Conservation (phyloP, 768 basidiomycete genomes). For the Naganishia kalamii region DNA sequence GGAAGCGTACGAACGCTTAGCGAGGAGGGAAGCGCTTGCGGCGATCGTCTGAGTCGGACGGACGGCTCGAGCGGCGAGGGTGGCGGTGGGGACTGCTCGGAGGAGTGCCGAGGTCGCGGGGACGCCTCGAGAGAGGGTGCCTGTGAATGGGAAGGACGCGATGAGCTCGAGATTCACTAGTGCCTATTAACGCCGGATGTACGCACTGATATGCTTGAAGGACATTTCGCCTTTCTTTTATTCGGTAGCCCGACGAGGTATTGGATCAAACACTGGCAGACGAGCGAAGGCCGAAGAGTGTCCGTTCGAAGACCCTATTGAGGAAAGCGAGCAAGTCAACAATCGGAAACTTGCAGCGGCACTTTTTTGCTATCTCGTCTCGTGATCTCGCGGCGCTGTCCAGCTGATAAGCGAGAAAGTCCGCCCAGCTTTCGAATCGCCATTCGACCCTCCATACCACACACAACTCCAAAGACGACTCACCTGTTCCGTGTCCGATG, state of each 20-base stretch:
- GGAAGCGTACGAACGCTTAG: constrained; percentile 14
- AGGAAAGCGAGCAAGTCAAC: not conserved
- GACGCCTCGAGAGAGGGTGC: constrained; percentile 6
- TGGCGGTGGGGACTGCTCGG: constrained; percentile 1
- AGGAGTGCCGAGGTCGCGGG: constrained; percentile 4
- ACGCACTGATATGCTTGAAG: constrained; percentile 14
- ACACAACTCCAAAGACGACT: not conserved
- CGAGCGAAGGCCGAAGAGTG: not conserved
- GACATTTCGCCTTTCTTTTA: not conserved
- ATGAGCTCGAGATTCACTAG: not conserved
- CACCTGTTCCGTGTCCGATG: not conserved
- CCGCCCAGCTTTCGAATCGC: not conserved
- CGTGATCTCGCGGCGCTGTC: constrained; percentile 7
- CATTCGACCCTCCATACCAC: not conserved
- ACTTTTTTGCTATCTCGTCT: constrained; percentile 2
- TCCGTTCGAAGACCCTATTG: not conserved
- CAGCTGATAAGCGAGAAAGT: not conserved
- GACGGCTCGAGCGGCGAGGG: constrained; percentile 6
- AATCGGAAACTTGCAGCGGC: not conserved
- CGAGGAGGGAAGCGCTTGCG: not conserved
- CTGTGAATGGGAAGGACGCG: not conserved
- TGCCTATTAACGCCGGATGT: not conserved
- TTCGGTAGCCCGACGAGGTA: not conserved
- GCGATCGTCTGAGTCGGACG: constrained; percentile 6
- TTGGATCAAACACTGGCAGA: not conserved